Evolutionary conservation across 345 rosid species (phyloP).

Genomic region (Lumnitzera littorea): DNA sequence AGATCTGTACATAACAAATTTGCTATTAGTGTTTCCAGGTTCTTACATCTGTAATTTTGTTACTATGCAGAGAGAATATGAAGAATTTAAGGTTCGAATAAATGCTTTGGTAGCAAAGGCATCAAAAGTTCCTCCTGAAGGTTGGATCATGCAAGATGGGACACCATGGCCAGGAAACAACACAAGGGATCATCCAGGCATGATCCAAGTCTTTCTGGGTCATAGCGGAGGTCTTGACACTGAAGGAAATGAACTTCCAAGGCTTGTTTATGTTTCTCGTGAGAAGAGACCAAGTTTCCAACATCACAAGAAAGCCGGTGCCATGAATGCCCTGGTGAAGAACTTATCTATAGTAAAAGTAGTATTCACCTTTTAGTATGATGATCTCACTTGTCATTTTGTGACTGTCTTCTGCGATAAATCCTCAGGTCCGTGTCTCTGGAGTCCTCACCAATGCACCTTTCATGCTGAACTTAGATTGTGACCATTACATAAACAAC

Average conservation of each 20-base stretch:
- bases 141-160: slow-evolving; percentile 98
- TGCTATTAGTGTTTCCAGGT: background rate
- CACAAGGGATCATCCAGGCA: slow-evolving; percentile 94
- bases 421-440: slow-evolving; percentile 48
- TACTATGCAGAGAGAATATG: slow-evolving; percentile 73
- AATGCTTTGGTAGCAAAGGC: slow-evolving; percentile 88
- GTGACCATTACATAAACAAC: slow-evolving; percentile 84
- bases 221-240: slow-evolving; percentile 81
- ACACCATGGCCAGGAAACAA: slow-evolving; percentile 99
- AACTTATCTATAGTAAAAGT: background rate
- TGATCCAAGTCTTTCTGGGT: slow-evolving; percentile 93
- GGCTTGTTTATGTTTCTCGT: slow-evolving; percentile 80
- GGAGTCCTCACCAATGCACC: slow-evolving; percentile 91
- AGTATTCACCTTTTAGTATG: background rate
- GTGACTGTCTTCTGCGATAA: slow-evolving; percentile 7
- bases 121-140: slow-evolving; percentile 71
- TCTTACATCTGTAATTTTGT: background rate
- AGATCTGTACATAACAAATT: background rate
- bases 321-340: slow-evolving; percentile 94
- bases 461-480: slow-evolving; percentile 85
- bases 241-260: slow-evolving; percentile 77
- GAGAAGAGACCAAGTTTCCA: slow-evolving; percentile 82
- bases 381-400: background rate
- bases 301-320: slow-evolving; percentile 97
- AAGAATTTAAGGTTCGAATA: slow-evolving; percentile 90